A percentile compares a stretch with the other conserved stretches of the same genome.
These are phyloP conservation scores for Solanum aculeatissimum DNA, from an alignment of 305 asterid species.

Conservation along the genomic window DNA sequence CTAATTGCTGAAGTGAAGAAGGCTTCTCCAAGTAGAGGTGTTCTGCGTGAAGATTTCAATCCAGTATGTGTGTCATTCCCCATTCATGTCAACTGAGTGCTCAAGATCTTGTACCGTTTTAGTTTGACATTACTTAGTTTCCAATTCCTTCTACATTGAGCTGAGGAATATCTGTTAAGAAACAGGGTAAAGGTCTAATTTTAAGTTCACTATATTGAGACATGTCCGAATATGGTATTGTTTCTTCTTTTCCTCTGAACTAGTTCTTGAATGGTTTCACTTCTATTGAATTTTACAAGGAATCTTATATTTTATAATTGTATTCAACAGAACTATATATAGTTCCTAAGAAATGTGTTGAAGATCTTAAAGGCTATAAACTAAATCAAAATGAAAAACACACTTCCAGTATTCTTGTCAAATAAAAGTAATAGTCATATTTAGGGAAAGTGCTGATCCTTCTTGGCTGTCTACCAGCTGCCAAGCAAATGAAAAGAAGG, in stretches of 20 bases:
- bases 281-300: neutral
- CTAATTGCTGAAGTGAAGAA: constrained; percentile 96
- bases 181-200: neutral
- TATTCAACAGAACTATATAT: neutral
- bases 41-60: constrained; percentile 80
- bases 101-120: neutral
- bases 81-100: neutral
- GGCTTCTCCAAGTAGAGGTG: constrained; percentile 95
- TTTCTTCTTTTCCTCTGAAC: neutral
- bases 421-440: neutral
- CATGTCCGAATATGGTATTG: neutral
- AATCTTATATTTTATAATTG: neutral
- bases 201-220: neutral
- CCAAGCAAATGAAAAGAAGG: neutral
- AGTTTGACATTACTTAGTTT: neutral
- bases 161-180: neutral
- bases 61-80: constrained; percentile 46
- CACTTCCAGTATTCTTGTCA: neutral
- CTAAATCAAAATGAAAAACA: neutral
- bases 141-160: neutral
- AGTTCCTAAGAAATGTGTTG: neutral
- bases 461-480: neutral
- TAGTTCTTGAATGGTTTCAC: neutral
- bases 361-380: neutral
- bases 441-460: neutral